A percentile compares a stretch with the other conserved stretches of the same genome.
These are phyloP conservation scores for Daldinia bambusicola DNA, from an alignment of 495 filamentous ascomycete species.

Conservation along the genomic window DNA sequence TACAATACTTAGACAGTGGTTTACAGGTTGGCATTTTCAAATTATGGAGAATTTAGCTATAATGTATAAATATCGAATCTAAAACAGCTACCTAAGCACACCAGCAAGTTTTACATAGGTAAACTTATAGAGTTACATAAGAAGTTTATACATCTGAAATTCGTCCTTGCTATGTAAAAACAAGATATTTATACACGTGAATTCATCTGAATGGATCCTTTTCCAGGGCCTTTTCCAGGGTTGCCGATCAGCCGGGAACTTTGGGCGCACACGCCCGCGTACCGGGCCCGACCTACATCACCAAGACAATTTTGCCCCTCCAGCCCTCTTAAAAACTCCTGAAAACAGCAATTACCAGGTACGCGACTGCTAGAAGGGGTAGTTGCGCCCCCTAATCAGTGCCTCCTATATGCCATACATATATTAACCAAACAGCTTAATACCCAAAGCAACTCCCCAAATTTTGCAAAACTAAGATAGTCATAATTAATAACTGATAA, in stretches of 20 bases:
- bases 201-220: background rate
- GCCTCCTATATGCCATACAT: conserved; percentile 12
- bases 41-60: too few relatives aligned
- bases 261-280: conserved; percentile 7
- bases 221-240: background rate
- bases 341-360: conserved; percentile 1
- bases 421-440: conserved; percentile 12
- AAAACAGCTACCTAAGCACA: too few relatives aligned
- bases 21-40: too few relatives aligned
- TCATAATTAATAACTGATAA: background rate
- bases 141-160: too few relatives aligned
- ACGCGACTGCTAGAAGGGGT: conserved; percentile 11
- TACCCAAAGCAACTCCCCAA: conserved; percentile 1
- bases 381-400: conserved; percentile 22
- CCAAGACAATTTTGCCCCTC: conserved; percentile 40
- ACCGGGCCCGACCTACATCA: conserved; percentile 16
- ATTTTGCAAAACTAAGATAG: background rate
- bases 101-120: too few relatives aligned
- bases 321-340: conserved; percentile 28
- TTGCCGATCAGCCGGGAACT: conserved; percentile 7
- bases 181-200: too few relatives aligned
- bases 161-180: too few relatives aligned
- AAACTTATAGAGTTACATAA: too few relatives aligned
- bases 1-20: too few relatives aligned
- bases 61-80: too few relatives aligned